Evolutionary conservation across 163 green algal species (phyloP), one percentile per base, ranked within the genome.

Genomic region (Volvox carteri): DNA sequence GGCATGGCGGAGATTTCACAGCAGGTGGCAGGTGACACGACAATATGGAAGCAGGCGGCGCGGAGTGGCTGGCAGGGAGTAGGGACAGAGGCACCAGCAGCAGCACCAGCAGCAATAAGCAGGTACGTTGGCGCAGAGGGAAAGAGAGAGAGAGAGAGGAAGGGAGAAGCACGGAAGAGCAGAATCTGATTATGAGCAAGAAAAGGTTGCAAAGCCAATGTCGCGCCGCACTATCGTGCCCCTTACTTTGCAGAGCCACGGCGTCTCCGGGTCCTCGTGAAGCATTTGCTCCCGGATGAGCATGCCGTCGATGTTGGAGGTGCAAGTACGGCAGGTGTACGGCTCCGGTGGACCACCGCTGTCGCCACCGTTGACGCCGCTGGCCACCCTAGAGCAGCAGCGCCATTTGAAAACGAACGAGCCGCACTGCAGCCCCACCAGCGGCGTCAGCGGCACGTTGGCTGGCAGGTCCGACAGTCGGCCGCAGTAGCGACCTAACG

Each of bases 401-500:
- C 83, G 67, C 83, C 83, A 88, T 12, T 39, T 48, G 83, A 88
- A 88, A 6, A 77, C 52, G 68, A 88, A 88, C 25, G 6, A 33
- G 48, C 48, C 68, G 83, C 83, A 83, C 68, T 88, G 70, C 25
- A 81, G 33, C 0, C 83, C 83, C 50, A 88, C 3, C 25, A 88
- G 4, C 1, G 83, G 83, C 28, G 52, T 77, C 35, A 81, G 48
- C 35, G 73, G 35, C 48, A 62, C 83, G 21, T 73, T 39, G 3
- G 28, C 28, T 4, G 67, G 68, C 5, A 88, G 67, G 2, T 50
- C 83, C 5, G 83, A 33, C 1, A 88, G 39, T 2, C 83, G 83
- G 12, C 83, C 83, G 83, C 83, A 88, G 83, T 88, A 88, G 48
- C 65, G 81, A 21, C 81, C 81, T 87, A 54, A n/a, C n/a, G n/a